Base-by-base conservation (phyloP, 1,139 yeast species). In the Candida buenavistaensis region DNA sequence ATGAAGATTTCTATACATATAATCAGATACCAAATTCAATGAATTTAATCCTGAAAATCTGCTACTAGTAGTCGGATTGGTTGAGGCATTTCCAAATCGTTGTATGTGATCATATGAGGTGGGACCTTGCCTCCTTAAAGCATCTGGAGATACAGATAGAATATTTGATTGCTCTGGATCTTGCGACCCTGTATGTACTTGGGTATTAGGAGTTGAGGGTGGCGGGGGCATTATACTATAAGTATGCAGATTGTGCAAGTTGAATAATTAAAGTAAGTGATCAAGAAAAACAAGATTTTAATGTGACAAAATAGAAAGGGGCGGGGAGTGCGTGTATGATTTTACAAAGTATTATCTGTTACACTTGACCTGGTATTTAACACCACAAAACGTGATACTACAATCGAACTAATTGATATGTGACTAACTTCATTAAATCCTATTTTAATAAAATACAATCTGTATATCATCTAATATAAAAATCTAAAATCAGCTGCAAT, bases 401-500 rank as follows among this genome's bases (percentile, higher is more conserved):
- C n/a, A n/a, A n/a, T n/a, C n/a, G n/a, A n/a, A n/a, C n/a, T n/a
- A n/a, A n/a, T n/a, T n/a, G n/a, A 9, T 19, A 9, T 19, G 21
- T 19, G 21, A 19, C 21, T 6, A 19, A 9, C 9, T 19, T 19
- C 6, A n/a, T n/a, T n/a, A n/a, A n/a, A n/a, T n/a, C n/a, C n/a
- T n/a, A n/a, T n/a, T n/a, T 17, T 5, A 17, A 5, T 5, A 17
- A 17, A 17, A 17, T 22, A 10, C 24, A 22, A 22, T 7, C 24
- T 22, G 24, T 20, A 11, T 11, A 23, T 6, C 4, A 4, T 19
- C 25, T 51, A 57, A 34, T 46, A 45, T 47, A 72, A 59, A 51
- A 49, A 74, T 50, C 75, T 66, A 46, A 72, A 74, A 32, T 66
- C 72, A 15, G 67, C 64, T 17, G 68, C 52, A 37, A 74, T 58